These are phyloP conservation scores for button mushroom (Agaricus bisporus) DNA, from an alignment of 768 basidiomycete species.

Conservation along the genomic window DNA sequence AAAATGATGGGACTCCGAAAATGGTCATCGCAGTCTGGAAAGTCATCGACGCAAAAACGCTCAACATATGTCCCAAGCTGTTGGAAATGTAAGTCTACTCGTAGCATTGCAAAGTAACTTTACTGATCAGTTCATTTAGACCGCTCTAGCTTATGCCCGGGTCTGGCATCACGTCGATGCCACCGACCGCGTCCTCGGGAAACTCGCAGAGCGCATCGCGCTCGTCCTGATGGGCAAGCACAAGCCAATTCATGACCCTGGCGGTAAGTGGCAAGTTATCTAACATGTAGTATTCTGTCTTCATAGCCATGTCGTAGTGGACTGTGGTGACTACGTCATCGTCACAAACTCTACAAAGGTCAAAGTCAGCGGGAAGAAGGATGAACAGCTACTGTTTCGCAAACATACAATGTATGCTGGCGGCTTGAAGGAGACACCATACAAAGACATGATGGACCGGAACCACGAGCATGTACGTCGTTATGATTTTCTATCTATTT, in stretches of 20 bases:
- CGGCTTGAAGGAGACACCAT: conserved; percentile 88
- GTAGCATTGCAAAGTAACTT: background rate
- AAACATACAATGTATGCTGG: conserved; percentile 93
- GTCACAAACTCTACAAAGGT: conserved; percentile 86
- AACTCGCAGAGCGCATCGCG: conserved; percentile 91
- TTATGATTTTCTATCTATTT: background rate
- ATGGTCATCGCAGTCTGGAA: background rate
- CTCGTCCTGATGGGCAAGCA: conserved; percentile 98
- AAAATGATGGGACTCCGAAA: conserved; percentile 8
- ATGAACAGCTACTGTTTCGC: conserved; percentile 78
- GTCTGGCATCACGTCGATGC: conserved; percentile 97
- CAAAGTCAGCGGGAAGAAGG: conserved; percentile 85
- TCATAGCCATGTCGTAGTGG: conserved; percentile 44
- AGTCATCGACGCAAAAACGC: background rate
- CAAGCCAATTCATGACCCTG: conserved; percentile 94
- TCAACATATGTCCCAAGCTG: conserved; percentile 65
- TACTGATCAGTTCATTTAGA: conserved; percentile 40
- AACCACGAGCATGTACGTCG: conserved; percentile 83
- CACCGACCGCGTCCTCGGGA: conserved; percentile 85
- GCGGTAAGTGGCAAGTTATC: conserved; percentile 44
- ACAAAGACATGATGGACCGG: conserved; percentile 73
- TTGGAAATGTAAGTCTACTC: conserved; percentile 63
- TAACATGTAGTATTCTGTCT: background rate
- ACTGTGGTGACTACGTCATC: conserved; percentile 97
- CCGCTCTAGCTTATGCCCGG: conserved; percentile 91